A percentile compares a stretch with the other conserved stretches of the same genome.
phyloP scores from a whole-genome alignment of 2,329 filamentous ascomycete species.

The Aureobasidium sp. region DNA sequence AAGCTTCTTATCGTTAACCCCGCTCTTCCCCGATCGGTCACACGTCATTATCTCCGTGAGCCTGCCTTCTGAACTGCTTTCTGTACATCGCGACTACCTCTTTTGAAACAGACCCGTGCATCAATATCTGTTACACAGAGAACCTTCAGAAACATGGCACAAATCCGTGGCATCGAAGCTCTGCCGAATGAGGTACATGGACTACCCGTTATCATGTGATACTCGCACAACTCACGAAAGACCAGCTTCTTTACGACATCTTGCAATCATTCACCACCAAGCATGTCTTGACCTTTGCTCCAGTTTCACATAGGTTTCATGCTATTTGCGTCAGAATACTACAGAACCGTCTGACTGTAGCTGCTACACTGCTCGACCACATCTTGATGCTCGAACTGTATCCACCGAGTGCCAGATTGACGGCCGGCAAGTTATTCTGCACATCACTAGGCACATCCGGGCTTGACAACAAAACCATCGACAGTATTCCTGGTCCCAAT shows the following conservation, averaged over 20 bases:
- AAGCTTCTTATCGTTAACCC: conserved; percentile 9
- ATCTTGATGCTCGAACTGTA: conserved; percentile 72
- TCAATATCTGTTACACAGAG: no score
- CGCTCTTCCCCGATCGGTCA: neutral
- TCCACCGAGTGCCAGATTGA: conserved; percentile 62
- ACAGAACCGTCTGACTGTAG: conserved; percentile 55
- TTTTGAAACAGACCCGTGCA: no score
- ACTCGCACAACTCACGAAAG: neutral
- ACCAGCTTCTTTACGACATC: conserved; percentile 38
- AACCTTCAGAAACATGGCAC: no score
- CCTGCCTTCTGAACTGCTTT: neutral
- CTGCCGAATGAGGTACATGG: conserved; percentile 31
- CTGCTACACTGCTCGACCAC: conserved; percentile 53
- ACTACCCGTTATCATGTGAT: neutral
- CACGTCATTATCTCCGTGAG: neutral
- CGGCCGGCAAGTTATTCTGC: conserved; percentile 63
- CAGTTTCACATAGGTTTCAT: conserved; percentile 57
- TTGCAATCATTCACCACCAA: conserved; percentile 36
- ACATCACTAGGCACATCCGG: conserved; percentile 58
- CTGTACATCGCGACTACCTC: neutral
- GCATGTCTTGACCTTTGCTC: conserved; percentile 46
- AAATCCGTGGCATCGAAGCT: conserved; percentile 22
- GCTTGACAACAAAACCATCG: conserved; percentile 36
- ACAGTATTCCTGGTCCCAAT: conserved; percentile 30
- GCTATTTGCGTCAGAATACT: conserved; percentile 57